These are phyloP conservation scores for Trichosanthes cucumerina DNA, from an alignment of 306 rosid species.

Conservation along the genomic window DNA sequence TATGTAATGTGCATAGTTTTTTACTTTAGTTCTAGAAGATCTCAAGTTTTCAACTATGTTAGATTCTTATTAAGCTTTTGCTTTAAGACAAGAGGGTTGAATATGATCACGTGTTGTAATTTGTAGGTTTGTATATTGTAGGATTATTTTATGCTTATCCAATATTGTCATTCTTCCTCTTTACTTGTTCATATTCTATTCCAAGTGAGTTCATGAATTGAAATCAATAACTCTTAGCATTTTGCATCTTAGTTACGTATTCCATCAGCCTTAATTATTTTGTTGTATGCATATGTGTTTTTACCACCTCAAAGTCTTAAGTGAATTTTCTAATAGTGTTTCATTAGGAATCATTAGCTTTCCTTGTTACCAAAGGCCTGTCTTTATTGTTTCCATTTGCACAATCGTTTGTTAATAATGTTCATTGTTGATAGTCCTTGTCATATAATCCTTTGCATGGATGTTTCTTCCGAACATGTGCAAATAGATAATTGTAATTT, in stretches of 20 bases:
- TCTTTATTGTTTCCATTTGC: background rate
- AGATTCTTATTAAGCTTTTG: background rate
- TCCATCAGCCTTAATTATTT: background rate
- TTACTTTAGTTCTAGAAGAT: background rate
- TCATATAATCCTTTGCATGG: background rate
- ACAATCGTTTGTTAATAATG: background rate
- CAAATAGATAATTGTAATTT: background rate
- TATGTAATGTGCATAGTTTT: background rate
- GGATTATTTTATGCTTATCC: background rate
- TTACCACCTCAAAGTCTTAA: background rate
- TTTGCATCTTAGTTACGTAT: background rate
- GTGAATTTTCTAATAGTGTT: background rate
- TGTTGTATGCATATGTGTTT: background rate
- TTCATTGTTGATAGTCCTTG: background rate
- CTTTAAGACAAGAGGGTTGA: background rate
- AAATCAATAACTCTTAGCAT: background rate
- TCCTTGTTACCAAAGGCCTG: background rate
- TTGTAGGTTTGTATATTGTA: background rate
- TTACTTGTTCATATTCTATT: background rate
- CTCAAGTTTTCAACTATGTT: background rate
- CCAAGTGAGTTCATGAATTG: background rate
- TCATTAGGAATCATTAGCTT: background rate
- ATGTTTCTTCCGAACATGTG: background rate
- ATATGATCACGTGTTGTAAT: background rate
- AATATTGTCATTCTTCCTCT: background rate